Conservation (phyloP, 2,329 filamentous ascomycete species). For the Grosmannia serpens region DNA sequence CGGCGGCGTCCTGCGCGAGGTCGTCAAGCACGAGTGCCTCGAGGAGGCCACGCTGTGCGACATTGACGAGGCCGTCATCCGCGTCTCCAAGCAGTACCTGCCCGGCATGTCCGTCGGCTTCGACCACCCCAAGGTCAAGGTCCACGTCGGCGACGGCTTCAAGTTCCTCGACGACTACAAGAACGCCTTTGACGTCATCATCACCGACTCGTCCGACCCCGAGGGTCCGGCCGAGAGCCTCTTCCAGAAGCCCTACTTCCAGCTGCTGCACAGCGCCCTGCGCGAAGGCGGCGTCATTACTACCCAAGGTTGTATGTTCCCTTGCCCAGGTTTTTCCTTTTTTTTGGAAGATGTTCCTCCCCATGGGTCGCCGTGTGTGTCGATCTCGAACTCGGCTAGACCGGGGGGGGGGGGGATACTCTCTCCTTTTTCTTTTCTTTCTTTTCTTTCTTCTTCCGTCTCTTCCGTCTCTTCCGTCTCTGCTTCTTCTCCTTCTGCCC, state of each 20-base stretch:
- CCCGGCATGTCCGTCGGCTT: slow-evolving; percentile 89
- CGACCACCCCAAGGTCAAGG: slow-evolving; percentile 85
- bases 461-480: slow-evolving; percentile 2
- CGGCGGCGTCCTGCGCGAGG: slow-evolving; percentile 92
- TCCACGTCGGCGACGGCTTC: slow-evolving; percentile 94
- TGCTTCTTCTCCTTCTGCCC: not conserved
- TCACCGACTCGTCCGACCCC: slow-evolving; percentile 96
- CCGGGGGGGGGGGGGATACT: not conserved
- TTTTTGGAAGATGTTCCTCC: slow-evolving; percentile 7
- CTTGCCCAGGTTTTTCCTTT: slow-evolving; percentile 7
- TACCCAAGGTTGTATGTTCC: slow-evolving; percentile 98
- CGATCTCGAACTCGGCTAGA: not conserved
- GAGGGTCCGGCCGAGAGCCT: slow-evolving; percentile 92
- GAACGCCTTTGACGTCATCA: slow-evolving; percentile 98
- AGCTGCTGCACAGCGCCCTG: slow-evolving; percentile 81
- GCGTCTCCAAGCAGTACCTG: slow-evolving; percentile 95
- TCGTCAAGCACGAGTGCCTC: slow-evolving; percentile 96
- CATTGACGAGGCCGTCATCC: slow-evolving; percentile 98
- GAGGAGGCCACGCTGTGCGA: slow-evolving; percentile 96
- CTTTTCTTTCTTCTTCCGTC: slow-evolving; percentile 1
- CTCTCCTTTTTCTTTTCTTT: not conserved
- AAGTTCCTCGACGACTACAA: slow-evolving; percentile 96
- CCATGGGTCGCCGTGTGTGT: not conserved
- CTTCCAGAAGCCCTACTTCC: slow-evolving; percentile 98
- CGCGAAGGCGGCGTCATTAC: slow-evolving; percentile 95